Base-by-base conservation (phyloP, 2,329 filamentous ascomycete species). In the Immersiporthe knoxdaviesiana region DNA sequence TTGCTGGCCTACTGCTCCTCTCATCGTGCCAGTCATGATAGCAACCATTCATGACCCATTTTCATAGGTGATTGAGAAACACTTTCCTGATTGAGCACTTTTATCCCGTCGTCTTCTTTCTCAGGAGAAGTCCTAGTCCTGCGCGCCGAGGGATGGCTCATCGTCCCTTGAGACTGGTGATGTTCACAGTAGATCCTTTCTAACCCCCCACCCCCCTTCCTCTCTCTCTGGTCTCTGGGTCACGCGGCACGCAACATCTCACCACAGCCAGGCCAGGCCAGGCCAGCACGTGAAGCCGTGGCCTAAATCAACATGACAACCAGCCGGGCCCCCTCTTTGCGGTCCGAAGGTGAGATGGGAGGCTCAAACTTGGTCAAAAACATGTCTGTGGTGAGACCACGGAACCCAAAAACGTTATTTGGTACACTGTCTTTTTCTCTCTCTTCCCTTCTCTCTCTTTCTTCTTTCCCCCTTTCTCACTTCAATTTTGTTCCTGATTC, bases 281-380 rank as follows among this genome's bases (percentile, higher is more conserved):
- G 50, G 47, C 47, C 47, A 52, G n/a, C 47, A 44, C 41, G 41
- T 44, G 41, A 44, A 52, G 47, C 47, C 47, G 47, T 54, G 24
- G 2, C n/a, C 12, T 11, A 27, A 14, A 24, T 24, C 41, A 44
- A 44, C 41, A 44, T 44, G 16, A 2, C 50, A 16, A 2, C 50
- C 12, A 54, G 2, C 50, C 6, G 24, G 52, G 27, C 12, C 50
- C 2, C n/a, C 50, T 7, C 24, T 54, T 54, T 32, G 52, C 12
- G 27, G 14, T 18, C 16, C 30, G 24, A 27, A 56, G 52, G 52
- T 56, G 24, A 32, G 52, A 56, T 32, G 52, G 32, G 52, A 56
- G 52, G 52, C 52, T 30, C 52, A 56, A 18, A 30, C 52, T 14
- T 12, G 50, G 7, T 21, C 41, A 44, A n/a, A 8, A 21, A 21